Evolutionary conservation across 1,139 yeast species (phyloP).

Genomic region (Wickerhamiella infanticola): DNA sequence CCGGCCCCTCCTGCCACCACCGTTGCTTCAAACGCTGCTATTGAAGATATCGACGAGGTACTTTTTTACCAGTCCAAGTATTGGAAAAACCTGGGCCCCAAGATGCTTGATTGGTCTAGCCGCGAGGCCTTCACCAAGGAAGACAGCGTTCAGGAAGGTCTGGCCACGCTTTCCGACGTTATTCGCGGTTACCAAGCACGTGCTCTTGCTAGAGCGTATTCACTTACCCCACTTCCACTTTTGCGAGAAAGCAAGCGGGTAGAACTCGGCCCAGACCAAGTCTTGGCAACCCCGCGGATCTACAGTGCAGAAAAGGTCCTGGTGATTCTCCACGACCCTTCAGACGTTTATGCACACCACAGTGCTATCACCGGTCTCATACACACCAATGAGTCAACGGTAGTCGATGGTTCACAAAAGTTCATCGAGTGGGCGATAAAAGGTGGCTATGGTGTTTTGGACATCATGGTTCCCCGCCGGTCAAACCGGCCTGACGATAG

Average conservation of each 20-base stretch:
- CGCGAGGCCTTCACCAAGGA: not conserved
- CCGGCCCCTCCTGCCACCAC: constrained; percentile 62
- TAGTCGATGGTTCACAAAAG: constrained; percentile 39
- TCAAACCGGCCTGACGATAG: not conserved
- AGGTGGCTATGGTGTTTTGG: constrained; percentile 63
- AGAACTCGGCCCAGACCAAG: constrained; percentile 47
- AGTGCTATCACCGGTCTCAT: constrained; percentile 46
- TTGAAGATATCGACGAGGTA: constrained; percentile 80
- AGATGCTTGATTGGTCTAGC: not conserved
- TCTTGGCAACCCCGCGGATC: constrained; percentile 62
- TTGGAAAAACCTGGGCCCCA: constrained; percentile 60
- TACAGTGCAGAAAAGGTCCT: constrained; percentile 48
- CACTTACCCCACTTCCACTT: constrained; percentile 58
- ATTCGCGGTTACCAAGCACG: constrained; percentile 55
- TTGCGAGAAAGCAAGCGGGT: constrained; percentile 32
- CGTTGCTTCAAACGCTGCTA: constrained; percentile 44
- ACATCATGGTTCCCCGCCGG: constrained; percentile 52
- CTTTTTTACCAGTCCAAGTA: constrained; percentile 65
- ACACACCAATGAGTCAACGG: constrained; percentile 52
- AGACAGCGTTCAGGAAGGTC: not conserved
- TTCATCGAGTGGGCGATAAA: constrained; percentile 43
- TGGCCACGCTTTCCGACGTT: constrained; percentile 34
- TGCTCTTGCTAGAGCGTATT: constrained; percentile 37
- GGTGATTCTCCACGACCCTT: constrained; percentile 75
- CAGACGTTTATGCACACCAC: constrained; percentile 80